Evolutionary conservation across 106 monocot genomes (phyloP).

Genomic region (Xerophyta viscosa): DNA sequence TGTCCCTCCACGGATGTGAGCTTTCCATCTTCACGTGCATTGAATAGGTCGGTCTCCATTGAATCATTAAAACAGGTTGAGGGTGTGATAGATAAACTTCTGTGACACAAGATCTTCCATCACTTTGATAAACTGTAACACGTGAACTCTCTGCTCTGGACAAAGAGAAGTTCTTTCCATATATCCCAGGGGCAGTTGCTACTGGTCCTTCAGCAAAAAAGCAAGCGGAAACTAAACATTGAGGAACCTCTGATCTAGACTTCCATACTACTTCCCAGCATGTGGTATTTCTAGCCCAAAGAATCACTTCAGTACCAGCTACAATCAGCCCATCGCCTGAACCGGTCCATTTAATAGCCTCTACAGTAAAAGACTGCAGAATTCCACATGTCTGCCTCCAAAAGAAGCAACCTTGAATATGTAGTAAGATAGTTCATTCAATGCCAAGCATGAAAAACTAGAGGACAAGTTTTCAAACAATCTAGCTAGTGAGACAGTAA

Average conservation of each 20-base stretch:
- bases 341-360: constrained; percentile 74
- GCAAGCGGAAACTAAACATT: constrained; percentile 68
- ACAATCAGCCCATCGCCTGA: constrained; percentile 76
- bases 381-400: constrained; percentile 59
- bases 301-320: constrained; percentile 49
- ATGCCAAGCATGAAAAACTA: too few relatives aligned
- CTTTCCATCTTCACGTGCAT: constrained; percentile 18
- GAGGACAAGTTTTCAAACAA: too few relatives aligned
- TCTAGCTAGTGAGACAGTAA: too few relatives aligned
- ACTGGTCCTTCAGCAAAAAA: constrained; percentile 58
- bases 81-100: constrained; percentile 63
- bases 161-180: constrained; percentile 4
- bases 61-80: constrained; percentile 66
- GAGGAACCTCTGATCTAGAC: constrained; percentile 38
- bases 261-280: constrained; percentile 75
- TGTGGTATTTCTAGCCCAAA: constrained; percentile 43
- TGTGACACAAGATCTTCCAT: constrained; percentile 31
- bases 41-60: constrained; percentile 67
- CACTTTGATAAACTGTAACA: constrained; percentile 53
- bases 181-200: constrained; percentile 39
- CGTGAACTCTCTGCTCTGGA: constrained; percentile 15
- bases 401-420: constrained; percentile 48
- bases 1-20: constrained; percentile 33
- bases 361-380: constrained; percentile 43
- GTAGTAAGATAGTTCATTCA: neutral